These are phyloP conservation scores for Macrolepiota dolichaula DNA, from an alignment of 768 basidiomycete species.

Conservation along the genomic window DNA sequence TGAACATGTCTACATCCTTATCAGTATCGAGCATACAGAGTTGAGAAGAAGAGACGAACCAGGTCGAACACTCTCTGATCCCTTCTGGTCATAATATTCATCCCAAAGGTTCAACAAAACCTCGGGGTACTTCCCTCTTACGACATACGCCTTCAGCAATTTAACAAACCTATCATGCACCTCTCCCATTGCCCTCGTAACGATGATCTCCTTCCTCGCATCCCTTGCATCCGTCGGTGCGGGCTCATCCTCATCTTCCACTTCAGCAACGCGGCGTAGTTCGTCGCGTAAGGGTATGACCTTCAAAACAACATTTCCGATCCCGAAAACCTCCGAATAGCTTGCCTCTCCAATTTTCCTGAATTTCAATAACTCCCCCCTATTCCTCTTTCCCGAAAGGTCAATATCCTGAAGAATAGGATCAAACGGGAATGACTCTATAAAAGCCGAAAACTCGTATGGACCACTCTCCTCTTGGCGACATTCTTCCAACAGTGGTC, in stretches of 20 bases:
- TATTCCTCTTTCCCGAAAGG: neutral
- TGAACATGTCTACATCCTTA: constrained; percentile 61
- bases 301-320: constrained; percentile 87
- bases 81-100: constrained; percentile 67
- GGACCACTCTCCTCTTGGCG: constrained; percentile 56
- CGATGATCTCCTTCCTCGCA: constrained; percentile 77
- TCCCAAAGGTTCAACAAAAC: constrained; percentile 85
- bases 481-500: constrained; percentile 69
- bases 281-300: constrained; percentile 75
- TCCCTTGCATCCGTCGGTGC: constrained; percentile 71
- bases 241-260: constrained; percentile 47
- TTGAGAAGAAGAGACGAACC: constrained; percentile 37
- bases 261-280: constrained; percentile 17
- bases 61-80: constrained; percentile 83
- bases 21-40: constrained; percentile 1
- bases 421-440: constrained; percentile 76
- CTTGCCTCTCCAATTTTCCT: constrained; percentile 94
- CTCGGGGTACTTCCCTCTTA: constrained; percentile 81
- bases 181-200: constrained; percentile 73
- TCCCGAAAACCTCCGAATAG: constrained; percentile 94
- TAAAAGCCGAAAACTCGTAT: constrained; percentile 80
- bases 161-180: constrained; percentile 76
- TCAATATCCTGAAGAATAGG: constrained; percentile 45
- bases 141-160: constrained; percentile 81
- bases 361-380: constrained; percentile 36